Evolutionary conservation across 176 grass and related monocot genomes (phyloP), one percentile per base, ranked within the genome.

Genomic region (Alopecurus myosuroides): DNA sequence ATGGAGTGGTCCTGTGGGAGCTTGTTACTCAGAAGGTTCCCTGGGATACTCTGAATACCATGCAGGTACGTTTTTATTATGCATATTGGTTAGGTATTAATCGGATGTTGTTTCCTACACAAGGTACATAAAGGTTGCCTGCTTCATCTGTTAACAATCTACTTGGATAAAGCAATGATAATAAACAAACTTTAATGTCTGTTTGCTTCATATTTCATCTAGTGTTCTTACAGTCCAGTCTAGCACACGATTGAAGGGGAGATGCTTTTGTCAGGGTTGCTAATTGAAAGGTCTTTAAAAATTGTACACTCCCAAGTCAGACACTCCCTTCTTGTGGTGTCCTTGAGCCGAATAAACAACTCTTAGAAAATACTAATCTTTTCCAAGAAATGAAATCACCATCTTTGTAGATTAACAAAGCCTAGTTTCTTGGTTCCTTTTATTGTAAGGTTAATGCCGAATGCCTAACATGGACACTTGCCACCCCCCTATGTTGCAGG

Each of bases 11-110:
- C 62, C 77, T 98, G 5, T 98, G 96, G 96, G 96, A 98, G 88
- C 86, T 98, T 89, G 86, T 81, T 61, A 98, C 93, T 46, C 88
- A 94, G 36, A 95, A 95, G 88, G 95, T 98, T 82, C 96, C 96
- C 26, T 98, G 96, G 96, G 93, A 89, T 70, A 89, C 95, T 86
- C 89, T 90, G 75, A 98, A 98, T 89, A 73, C 89, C 11, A 91
- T 95, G 84, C 96, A 98, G 91, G 96, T 94, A 80, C 11, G 9
- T 78, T 61, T 23, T 68, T 4, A 19, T 11, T 8, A 77, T 23
- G 33, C 30, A 65, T 77, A 2, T 81, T 60, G 36, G 46, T 76
- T 57, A 75, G 17, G 9, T 35, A 9, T 41, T 39, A 11, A 52
- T 65, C 19, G 1, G 17, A 57, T 34, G 45, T 68, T n/a, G 20